Conservation (phyloP, 352 stramenopile genomes). For the Phytophthora nicotianae region DNA sequence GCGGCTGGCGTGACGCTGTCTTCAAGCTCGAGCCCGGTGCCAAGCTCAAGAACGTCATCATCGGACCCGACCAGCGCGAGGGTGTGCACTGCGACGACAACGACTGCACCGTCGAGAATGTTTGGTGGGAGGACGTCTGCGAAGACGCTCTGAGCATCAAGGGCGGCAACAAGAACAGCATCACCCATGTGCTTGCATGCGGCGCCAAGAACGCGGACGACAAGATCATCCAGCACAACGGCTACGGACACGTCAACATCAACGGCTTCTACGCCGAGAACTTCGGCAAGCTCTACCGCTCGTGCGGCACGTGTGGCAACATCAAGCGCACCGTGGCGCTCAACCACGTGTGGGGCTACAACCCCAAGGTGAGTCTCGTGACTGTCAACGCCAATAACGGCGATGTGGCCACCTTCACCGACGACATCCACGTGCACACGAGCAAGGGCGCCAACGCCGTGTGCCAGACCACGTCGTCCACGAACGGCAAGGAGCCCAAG, state of each 20-base stretch:
- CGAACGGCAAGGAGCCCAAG: constrained; percentile 32
- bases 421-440: constrained; percentile 33
- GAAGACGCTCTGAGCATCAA: constrained; percentile 48
- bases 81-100: constrained; percentile 39
- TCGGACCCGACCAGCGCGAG: constrained; percentile 40
- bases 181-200: constrained; percentile 38
- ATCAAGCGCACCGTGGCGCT: constrained; percentile 42
- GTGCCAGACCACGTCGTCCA: constrained; percentile 35
- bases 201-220: constrained; percentile 36
- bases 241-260: constrained; percentile 44
- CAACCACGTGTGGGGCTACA: constrained; percentile 42
- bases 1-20: constrained; percentile 27
- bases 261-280: constrained; percentile 50
- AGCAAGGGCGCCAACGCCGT: constrained; percentile 31
- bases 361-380: constrained; percentile 42
- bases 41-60: constrained; percentile 51
- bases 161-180: constrained; percentile 40
- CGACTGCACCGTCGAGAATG: constrained; percentile 23
- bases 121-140: constrained; percentile 38
- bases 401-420: constrained; percentile 28
- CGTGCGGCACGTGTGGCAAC: constrained; percentile 10
- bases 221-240: constrained; percentile 56
- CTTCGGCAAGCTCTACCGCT: constrained; percentile 8
- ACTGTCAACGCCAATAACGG: constrained; percentile 47
- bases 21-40: constrained; percentile 41